phyloP scores from a whole-genome alignment of 371 early-diverging fungal species.

The Scutellospora calospora region DNA sequence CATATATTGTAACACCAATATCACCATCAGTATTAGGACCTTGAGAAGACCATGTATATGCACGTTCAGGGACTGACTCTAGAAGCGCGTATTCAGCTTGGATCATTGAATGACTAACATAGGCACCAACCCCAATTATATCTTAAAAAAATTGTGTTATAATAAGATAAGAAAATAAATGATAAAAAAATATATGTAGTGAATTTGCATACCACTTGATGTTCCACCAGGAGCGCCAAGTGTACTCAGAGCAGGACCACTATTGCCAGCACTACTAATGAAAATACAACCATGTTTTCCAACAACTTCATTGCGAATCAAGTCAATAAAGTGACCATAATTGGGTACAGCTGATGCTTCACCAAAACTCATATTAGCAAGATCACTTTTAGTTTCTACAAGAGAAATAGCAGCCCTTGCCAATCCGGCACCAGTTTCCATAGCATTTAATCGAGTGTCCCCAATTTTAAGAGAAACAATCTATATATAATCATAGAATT shows the following conservation, averaged over 20 bases:
- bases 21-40: slow-evolving; percentile 92
- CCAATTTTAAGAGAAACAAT: slow-evolving; percentile 94
- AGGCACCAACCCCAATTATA: slow-evolving; percentile 93
- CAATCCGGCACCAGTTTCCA: slow-evolving; percentile 91
- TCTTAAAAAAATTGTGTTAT: slow-evolving; percentile 45
- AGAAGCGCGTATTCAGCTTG: slow-evolving; percentile 87
- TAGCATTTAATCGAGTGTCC: slow-evolving; percentile 81
- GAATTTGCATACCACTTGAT: slow-evolving; percentile 53
- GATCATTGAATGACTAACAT: slow-evolving; percentile 87
- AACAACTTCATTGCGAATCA: slow-evolving; percentile 84
- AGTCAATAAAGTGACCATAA: slow-evolving; percentile 81
- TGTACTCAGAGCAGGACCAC: slow-evolving; percentile 89
- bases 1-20: slow-evolving; percentile 85
- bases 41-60: slow-evolving; percentile 91
- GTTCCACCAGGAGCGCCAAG: slow-evolving; percentile 92
- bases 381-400: slow-evolving; percentile 79
- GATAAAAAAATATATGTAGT: neutral
- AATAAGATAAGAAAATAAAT: neutral
- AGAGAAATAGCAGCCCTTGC: slow-evolving; percentile 86
- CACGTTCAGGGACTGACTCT: slow-evolving; percentile 76
- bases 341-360: slow-evolving; percentile 80
- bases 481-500: slow-evolving; percentile 75
- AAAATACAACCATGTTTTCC: slow-evolving; percentile 86
- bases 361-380: slow-evolving; percentile 97
- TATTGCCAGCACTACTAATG: slow-evolving; percentile 92